Percentiles rank a stretch among this genome's conserved stretches.
phyloP scores from a whole-genome alignment of 2,329 filamentous ascomycete species.

The Sporothrix euskadiensis region DNA sequence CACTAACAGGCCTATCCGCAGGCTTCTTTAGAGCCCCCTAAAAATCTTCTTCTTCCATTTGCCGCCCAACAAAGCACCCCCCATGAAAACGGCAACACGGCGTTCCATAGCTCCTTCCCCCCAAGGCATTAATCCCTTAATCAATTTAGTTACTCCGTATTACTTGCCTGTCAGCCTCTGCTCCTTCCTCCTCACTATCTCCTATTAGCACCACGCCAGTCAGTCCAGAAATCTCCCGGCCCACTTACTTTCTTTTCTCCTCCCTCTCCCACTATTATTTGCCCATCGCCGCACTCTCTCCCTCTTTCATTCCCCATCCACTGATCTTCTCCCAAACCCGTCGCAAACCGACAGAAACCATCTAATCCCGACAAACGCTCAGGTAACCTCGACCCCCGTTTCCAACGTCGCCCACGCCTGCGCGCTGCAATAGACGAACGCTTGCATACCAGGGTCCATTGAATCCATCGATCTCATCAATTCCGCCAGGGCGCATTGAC shows the following conservation, averaged over 20 bases:
- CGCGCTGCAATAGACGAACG: background rate
- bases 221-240: background rate
- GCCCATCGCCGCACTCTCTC: conserved; percentile 1
- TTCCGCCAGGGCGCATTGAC: background rate
- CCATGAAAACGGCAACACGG: background rate
- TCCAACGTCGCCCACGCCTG: conserved; percentile 6
- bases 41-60: too few relatives aligned
- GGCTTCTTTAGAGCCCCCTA: background rate
- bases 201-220: background rate
- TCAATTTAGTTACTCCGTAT: too few relatives aligned
- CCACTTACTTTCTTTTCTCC: conserved; percentile 13
- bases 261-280: conserved; percentile 21
- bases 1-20: background rate
- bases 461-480: conserved; percentile 20
- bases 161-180: background rate
- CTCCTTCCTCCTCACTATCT: background rate
- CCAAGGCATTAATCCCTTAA: background rate
- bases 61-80: background rate
- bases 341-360: conserved; percentile 38
- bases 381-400: background rate
- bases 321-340: conserved; percentile 32
- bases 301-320: conserved; percentile 15
- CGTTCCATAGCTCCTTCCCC: background rate
- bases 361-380: conserved; percentile 29
- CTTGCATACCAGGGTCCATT: conserved; percentile 3